phyloP scores from a whole-genome alignment of 441 rosid genomes.

The Isatis lusitanica region DNA sequence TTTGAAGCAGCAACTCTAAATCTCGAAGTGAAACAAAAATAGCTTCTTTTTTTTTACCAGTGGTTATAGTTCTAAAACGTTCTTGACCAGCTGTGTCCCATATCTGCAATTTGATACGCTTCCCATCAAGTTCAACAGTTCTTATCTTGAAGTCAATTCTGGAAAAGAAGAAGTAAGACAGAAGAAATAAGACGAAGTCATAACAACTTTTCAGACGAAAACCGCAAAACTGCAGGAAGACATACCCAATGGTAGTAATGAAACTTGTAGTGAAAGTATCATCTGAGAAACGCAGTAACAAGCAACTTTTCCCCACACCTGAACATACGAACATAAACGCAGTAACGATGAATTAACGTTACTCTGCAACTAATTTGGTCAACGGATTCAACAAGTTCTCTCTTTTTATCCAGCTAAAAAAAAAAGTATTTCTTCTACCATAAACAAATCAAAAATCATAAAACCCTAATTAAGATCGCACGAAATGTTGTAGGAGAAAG shows the following conservation, averaged over 20 bases:
- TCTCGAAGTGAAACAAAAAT: neutral
- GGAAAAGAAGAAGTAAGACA: neutral
- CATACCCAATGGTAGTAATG: conserved; percentile 38
- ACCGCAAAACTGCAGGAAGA: neutral
- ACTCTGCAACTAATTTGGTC: conserved; percentile 10
- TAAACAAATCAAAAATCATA: neutral
- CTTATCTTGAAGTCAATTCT: conserved; percentile 58
- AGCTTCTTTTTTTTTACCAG: conserved; percentile 24
- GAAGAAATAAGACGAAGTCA: neutral
- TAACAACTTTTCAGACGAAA: neutral
- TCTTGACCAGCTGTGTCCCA: conserved; percentile 69
- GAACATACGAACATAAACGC: neutral
- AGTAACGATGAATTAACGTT: neutral
- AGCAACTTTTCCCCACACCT: conserved; percentile 37
- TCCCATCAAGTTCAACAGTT: conserved; percentile 57
- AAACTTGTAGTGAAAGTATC: conserved; percentile 38
- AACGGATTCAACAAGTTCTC: neutral
- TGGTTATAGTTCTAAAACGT: conserved; percentile 57
- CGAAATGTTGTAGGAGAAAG: neutral
- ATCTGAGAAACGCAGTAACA: conserved; percentile 36
- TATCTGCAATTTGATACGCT: conserved; percentile 57
- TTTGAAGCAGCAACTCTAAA: neutral
- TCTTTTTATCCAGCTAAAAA: neutral
- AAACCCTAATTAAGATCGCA: conserved; percentile 20
- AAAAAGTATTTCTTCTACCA: neutral